Evolutionary conservation across 1,284 basidiomycete species (phyloP).

Genomic region (Sporisorium graminicola): DNA sequence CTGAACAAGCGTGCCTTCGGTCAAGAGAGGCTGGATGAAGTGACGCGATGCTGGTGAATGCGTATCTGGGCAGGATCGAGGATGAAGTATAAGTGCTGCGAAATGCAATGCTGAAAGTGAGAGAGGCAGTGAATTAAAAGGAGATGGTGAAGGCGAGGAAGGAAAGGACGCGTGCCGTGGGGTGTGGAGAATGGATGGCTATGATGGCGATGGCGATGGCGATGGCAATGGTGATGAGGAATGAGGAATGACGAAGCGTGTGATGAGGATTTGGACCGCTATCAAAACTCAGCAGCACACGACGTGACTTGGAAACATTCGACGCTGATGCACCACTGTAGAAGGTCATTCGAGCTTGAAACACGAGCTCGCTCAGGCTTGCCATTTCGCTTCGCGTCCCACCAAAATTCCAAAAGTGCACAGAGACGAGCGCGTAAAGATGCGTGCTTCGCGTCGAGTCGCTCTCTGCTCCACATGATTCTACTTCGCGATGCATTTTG

Average conservation of each 20-base stretch:
- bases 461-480: slow-evolving; percentile 26
- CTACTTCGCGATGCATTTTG: not conserved
- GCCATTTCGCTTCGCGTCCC: too few species aligned
- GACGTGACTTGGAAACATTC: slow-evolving; percentile 18
- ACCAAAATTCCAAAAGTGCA: slow-evolving; percentile 5
- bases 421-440: slow-evolving; percentile 31
- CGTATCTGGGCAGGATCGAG: not conserved
- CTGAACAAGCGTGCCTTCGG: not conserved
- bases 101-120: not conserved
- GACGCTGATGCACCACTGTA: not conserved
- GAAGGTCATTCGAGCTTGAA: slow-evolving; percentile 9
- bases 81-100: not conserved
- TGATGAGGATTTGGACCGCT: slow-evolving; percentile 21
- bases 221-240: slow-evolving; percentile 5
- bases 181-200: not conserved
- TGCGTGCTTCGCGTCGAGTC: slow-evolving; percentile 17
- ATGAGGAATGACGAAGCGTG: slow-evolving; percentile 1
- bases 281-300: slow-evolving; percentile 15
- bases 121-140: not conserved
- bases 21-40: not conserved
- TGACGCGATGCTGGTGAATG: not conserved
- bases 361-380: slow-evolving; percentile 17
- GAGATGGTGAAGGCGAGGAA: not conserved
- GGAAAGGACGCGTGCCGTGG: not conserved
- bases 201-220: too few species aligned